Evolutionary conservation across 2,329 filamentous ascomycete species (phyloP).

Genomic region (Helicocarpus griseus): DNA sequence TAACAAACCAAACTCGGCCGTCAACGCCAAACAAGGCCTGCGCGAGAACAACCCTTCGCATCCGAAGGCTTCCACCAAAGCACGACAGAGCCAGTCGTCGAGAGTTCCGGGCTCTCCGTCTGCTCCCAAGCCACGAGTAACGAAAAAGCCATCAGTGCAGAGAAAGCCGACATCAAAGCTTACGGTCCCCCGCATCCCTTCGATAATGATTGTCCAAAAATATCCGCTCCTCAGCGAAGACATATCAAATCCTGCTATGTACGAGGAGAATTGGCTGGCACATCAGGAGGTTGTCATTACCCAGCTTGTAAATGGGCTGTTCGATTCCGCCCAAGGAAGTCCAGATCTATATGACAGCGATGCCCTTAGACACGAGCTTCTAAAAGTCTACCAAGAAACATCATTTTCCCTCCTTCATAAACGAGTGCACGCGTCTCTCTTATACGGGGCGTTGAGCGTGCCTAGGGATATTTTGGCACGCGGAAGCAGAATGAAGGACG

Average conservation of each 20-base stretch:
- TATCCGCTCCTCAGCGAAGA: slow-evolving; percentile 48
- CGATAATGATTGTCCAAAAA: slow-evolving; percentile 20
- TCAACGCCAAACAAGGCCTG: slow-evolving; percentile 5
- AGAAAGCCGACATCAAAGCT: slow-evolving; percentile 19
- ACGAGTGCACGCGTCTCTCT: slow-evolving; percentile 48
- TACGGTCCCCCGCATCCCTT: slow-evolving; percentile 22
- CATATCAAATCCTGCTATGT: slow-evolving; percentile 47
- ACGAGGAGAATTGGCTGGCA: slow-evolving; percentile 54
- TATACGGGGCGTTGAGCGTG: slow-evolving; percentile 48
- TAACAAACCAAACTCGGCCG: slow-evolving; percentile 9
- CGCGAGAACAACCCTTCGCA: background rate
- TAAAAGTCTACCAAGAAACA: slow-evolving; percentile 45
- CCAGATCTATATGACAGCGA: slow-evolving; percentile 16
- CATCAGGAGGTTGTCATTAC: slow-evolving; percentile 54
- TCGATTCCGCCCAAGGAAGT: slow-evolving; percentile 28
- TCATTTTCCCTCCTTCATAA: slow-evolving; percentile 44
- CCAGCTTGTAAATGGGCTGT: slow-evolving; percentile 49
- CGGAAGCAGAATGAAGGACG: slow-evolving; percentile 41
- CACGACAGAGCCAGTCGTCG: background rate
- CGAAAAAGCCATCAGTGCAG: slow-evolving; percentile 9
- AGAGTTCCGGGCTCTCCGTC: background rate
- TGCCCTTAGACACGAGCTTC: slow-evolving; percentile 37
- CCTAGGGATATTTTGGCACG: slow-evolving; percentile 42
- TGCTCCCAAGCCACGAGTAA: background rate
- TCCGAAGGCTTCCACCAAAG: background rate